Evolutionary conservation across 2,329 filamentous ascomycete genomes (phyloP).

Genomic region (Fusarium nurragi): DNA sequence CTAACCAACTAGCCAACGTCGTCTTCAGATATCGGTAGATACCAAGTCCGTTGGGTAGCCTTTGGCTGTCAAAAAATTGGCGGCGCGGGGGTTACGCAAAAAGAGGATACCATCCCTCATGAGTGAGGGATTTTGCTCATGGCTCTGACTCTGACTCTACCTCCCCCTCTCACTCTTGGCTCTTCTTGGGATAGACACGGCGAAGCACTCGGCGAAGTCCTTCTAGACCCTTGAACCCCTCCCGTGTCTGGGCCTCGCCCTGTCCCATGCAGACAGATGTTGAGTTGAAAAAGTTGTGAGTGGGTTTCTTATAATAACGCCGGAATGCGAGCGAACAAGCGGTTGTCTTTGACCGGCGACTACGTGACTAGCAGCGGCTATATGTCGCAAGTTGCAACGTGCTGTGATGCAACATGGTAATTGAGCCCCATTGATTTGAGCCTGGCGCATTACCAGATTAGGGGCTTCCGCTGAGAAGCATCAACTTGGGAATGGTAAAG

Average conservation of each 20-base stretch:
- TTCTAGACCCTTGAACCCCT: slow-evolving; percentile 36
- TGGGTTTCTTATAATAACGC: slow-evolving; percentile 35
- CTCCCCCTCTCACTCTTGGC: slow-evolving; percentile 16
- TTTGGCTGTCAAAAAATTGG: slow-evolving; percentile 11
- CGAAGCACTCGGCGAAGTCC: slow-evolving; percentile 32
- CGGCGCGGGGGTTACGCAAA: slow-evolving; percentile 27
- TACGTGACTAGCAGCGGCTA: slow-evolving; percentile 33
- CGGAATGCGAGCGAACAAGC: slow-evolving; percentile 36
- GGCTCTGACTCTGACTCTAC: slow-evolving; percentile 2
- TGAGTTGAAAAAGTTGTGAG: slow-evolving; percentile 17
- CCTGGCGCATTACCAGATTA: slow-evolving; percentile 17
- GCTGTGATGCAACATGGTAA: slow-evolving; percentile 19
- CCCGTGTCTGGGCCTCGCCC: slow-evolving; percentile 21
- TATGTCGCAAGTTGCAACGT: slow-evolving; percentile 18
- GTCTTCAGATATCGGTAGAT: slow-evolving; percentile 33
- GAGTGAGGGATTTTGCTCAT: slow-evolving; percentile 41
- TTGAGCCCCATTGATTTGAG: slow-evolving; percentile 19
- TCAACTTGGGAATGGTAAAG: slow-evolving; percentile 1
- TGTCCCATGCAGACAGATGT: slow-evolving; percentile 11
- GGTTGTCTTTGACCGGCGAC: slow-evolving; percentile 25
- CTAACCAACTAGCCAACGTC: slow-evolving; percentile 32
- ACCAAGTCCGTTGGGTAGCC: slow-evolving; percentile 34
- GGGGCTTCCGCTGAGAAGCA: slow-evolving; percentile 21
- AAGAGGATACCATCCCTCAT: slow-evolving; percentile 23
- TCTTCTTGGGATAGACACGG: slow-evolving; percentile 40